Base-by-base conservation (phyloP, 1,139 yeast species). In the Saccharomycopsis phalli region DNA sequence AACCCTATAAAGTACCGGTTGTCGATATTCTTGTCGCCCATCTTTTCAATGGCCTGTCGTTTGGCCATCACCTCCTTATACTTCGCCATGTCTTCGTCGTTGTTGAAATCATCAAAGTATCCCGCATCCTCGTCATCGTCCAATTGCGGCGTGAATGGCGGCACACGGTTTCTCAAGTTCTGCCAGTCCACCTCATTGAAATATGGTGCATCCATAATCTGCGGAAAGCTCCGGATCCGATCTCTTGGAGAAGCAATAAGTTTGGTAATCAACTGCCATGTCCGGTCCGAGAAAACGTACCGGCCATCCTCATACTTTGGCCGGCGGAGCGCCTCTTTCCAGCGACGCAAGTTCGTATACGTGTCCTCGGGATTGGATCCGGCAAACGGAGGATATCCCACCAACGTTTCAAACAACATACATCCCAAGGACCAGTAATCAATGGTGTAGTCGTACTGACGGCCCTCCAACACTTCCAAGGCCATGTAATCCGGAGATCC, bases 401-500 rank as follows among this genome's bases (percentile, higher is more conserved):
- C 84, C 53, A 88, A 71, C 47, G 95, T 83, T 60, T 88, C 97
- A 56, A 82, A 88, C 20, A 88, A 66, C 75, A 84, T 84, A 60
- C 98, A 93, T 2, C 98, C 99, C 42, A 93, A 69, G 0, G 97
- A 88, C 99, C 99, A 93, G 60, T 93, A 93, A 65, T 93, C 99
- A 47, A 93, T 94, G 16, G 98, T 88, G 57, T 81, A 88, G 57
- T 93, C 95, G 59, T 93, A 93, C 47, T 81, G 80, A 53, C 81
- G 81, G 7, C 98, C 98, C 59, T 86, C 94, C 48, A 93, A 74
- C 4, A 93, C 97, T 59, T 93, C 99, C 42, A 93, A 69, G 1
- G 99, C 98, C 99, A 93, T 93, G 59, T 93, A 93, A 59, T 93
- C 99, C 1, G 99, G 99, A 4, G 95, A 83, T 0, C 99, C 99